Percentiles rank a stretch among this genome's conserved stretches.
phyloP scores from a whole-genome alignment of 768 basidiomycete species.

The Trametes meyenii region DNA sequence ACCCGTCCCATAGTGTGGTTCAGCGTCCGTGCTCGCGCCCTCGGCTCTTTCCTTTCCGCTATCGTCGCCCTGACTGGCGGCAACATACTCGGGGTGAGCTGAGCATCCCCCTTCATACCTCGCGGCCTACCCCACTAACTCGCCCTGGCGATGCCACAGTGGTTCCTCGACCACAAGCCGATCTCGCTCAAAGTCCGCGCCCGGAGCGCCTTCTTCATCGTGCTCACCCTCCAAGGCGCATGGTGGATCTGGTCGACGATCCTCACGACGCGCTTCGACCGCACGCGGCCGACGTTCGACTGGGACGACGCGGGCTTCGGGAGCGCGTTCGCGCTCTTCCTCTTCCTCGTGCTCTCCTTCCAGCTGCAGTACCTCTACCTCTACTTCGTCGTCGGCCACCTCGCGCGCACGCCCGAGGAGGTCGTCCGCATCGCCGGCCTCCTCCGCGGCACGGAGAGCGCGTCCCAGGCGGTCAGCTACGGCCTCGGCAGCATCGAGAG shows the following conservation, averaged over 20 bases:
- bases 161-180: constrained; percentile 9
- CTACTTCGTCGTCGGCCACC: constrained; percentile 19
- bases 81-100: constrained; percentile 11
- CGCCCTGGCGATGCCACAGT: neutral
- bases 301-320: constrained; percentile 14
- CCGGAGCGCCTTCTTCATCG: constrained; percentile 13
- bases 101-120: neutral
- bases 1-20: constrained; percentile 1
- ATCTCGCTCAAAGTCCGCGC: constrained; percentile 9
- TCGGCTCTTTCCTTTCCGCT: constrained; percentile 12
- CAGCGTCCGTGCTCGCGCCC: constrained; percentile 13
- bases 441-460: constrained; percentile 17
- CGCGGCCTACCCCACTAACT: neutral
- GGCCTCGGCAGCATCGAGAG: constrained; percentile 11
- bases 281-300: constrained; percentile 16
- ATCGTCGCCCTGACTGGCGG: constrained; percentile 12
- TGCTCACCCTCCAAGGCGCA: constrained; percentile 12
- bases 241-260: constrained; percentile 18
- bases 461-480: constrained; percentile 18
- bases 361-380: constrained; percentile 21
- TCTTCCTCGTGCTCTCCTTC: constrained; percentile 16
- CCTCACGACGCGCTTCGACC: constrained; percentile 18
- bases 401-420: constrained; percentile 15
- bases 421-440: constrained; percentile 15
- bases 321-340: constrained; percentile 14